Base-by-base conservation (phyloP, 345 rosid genomes). In the Stellera chamaejasme region DNA sequence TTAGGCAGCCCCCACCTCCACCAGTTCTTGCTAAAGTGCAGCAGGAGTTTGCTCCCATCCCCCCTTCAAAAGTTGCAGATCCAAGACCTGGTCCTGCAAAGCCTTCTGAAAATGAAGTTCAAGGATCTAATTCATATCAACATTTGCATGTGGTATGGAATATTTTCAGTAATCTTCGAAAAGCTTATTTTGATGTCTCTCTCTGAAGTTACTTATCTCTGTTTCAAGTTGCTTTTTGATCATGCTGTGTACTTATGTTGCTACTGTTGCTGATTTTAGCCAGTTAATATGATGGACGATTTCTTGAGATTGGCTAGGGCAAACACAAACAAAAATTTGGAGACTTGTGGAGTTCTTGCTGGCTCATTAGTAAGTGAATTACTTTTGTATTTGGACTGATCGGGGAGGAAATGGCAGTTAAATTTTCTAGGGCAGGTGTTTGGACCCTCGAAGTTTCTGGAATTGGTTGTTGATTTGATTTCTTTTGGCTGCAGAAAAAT, bases 21-120 rank as follows among this genome's bases (percentile, higher is more conserved):
- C 97, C 99, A 27, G 96, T 93, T 74, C 91, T 89, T 68, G 92
- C 96, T 56, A 75, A 82, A 69, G 77, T 93, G 45, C 90, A 75
- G 68, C 88, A 79, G 61, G 81, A 73, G 1, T 25, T 27, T 25
- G 65, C 96, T 66, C 80, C 78, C 27, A 87, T 93, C 47, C 79
- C 81, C 67, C 92, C 99, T 44, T 89, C 97, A 45, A 88, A 71
- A 79, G 97, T 93, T 60, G 99, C 99, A 48, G 99, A 93, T 73
- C 99, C 97, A 55, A 87, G 99, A 75, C 99, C 99, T 65, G 99
- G 99, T 66, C 97, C 90, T 52, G 89, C 92, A 61, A 75, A 83
- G 63, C 65, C 82, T 75, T 72, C 77, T 61, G 72, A 69, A 68
- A 81, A 81, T 66, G 84, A 47, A 42, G 55, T 66, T 50, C 67